Evolutionary conservation across 2,329 filamentous ascomycete genomes (phyloP), one percentile per base, ranked within the genome.

Genomic region (Biscogniauxia sp.): DNA sequence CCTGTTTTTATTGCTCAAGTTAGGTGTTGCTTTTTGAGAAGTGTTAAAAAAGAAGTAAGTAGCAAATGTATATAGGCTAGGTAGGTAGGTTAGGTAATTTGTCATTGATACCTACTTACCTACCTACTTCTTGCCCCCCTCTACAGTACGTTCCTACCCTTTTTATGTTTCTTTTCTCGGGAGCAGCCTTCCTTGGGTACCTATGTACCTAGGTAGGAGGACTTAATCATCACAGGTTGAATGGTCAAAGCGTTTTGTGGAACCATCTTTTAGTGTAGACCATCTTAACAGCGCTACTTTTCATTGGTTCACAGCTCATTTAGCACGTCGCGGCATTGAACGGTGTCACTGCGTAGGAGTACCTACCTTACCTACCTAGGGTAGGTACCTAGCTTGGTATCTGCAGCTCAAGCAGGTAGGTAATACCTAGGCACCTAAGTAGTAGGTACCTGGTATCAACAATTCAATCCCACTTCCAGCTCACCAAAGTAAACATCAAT

Each of bases 401-500:
- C 37, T 45, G 37, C 37, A 45, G 37, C 37, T 13, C 17, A 45
- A 45, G 23, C n/a, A n/a, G n/a, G n/a, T n/a, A n/a, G n/a, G n/a
- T n/a, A n/a, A n/a, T n/a, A n/a, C n/a, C n/a, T n/a, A n/a, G n/a
- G n/a, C n/a, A 5, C 23, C 23, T 23, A 23, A 2, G 5, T 23
- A 23, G 23, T 23, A 23, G 23, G 23, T 23, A 23, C 55, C 57
- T 58, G 56, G 23, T 23, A 62, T 66, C 65, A 66, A 66, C 65
- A 66, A 57, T 66, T 66, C 51, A 7, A 52, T 19, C 49, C 49
- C 63, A 66, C 54, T 17, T 20, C 20, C 7, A 50, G 20, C 23
- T 55, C 41, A 41, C 54, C 5, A 55, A 66, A 64, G 65, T 66
- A 64, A 65, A 66, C 65, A 66, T n/a, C n/a, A n/a, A n/a, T 52